A percentile compares a stretch with the other conserved stretches of the same genome.
Conservation (phyloP, 371 early-diverging fungal genomes). For the Haplosporangium sp. region DNA sequence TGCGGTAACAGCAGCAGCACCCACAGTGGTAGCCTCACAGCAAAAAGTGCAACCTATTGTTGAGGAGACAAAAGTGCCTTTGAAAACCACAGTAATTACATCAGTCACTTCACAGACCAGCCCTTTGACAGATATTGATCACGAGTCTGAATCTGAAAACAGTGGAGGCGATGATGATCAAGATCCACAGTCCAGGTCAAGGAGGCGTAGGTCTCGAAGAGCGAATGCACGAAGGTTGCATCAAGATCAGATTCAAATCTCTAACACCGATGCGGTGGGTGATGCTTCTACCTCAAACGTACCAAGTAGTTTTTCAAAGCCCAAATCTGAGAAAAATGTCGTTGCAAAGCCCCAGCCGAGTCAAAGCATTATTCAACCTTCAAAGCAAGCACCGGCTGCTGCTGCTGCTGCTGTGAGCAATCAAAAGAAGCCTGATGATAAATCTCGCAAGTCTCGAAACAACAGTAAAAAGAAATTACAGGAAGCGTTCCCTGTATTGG, state of each 20-base stretch:
- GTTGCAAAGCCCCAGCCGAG: neutral
- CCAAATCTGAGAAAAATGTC: neutral
- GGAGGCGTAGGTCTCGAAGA: conserved; percentile 5
- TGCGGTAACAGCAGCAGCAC: neutral
- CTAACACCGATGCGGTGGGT: neutral
- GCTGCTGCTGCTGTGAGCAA: neutral
- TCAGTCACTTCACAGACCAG: too few species aligned
- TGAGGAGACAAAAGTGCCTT: neutral
- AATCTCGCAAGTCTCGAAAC: neutral
- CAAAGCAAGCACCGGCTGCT: neutral
- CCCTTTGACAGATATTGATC: too few species aligned
- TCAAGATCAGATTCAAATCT: neutral
- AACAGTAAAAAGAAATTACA: neutral
- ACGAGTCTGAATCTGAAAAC: neutral
- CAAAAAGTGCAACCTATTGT: neutral
- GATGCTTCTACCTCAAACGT: neutral
- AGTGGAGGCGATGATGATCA: neutral
- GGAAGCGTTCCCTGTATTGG: conserved; percentile 16
- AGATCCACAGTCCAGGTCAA: conserved; percentile 6
- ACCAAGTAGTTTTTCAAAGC: neutral
- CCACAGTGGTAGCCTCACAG: too few species aligned
- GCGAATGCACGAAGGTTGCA: neutral
- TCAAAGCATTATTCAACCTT: neutral
- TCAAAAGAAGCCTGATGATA: neutral
- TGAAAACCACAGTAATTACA: too few species aligned